A percentile compares a stretch with the other conserved stretches of the same genome.
Evolutionary conservation across 257 asterid species (phyloP).

Genomic region (Cynanchum wilfordii): DNA sequence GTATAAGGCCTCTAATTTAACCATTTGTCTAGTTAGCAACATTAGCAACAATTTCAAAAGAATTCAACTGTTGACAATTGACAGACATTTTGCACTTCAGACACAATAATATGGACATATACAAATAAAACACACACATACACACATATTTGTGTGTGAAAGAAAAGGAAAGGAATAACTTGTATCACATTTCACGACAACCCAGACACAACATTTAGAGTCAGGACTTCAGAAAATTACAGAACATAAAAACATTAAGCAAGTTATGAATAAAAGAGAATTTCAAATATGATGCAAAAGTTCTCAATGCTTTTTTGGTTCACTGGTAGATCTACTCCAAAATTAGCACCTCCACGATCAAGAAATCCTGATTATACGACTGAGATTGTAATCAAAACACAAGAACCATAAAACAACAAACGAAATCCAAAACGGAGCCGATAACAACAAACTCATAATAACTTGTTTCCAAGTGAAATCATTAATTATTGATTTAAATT

Average conservation of each 20-base stretch:
- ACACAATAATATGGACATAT: neutral
- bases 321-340: too few relatives aligned
- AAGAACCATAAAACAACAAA: too few relatives aligned
- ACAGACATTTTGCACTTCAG: neutral
- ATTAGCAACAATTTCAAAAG: neutral
- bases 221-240: slow-evolving; percentile 1
- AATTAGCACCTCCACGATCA: too few relatives aligned
- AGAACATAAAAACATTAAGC: neutral
- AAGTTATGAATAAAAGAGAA: too few relatives aligned
- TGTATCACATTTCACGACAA: neutral
- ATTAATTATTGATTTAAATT: neutral
- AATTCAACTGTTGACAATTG: neutral
- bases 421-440: too few relatives aligned
- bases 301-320: too few relatives aligned
- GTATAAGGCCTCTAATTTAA: neutral
- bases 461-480: neutral
- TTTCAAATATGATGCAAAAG: too few relatives aligned
- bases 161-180: neutral
- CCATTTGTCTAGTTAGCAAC: neutral
- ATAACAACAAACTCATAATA: too few relatives aligned
- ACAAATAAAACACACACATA: too few relatives aligned
- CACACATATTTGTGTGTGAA: too few relatives aligned
- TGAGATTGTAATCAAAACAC: too few relatives aligned
- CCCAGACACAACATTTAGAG: neutral
- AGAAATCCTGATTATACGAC: too few relatives aligned